A percentile compares a stretch with the other conserved stretches of the same genome.
These are phyloP conservation scores for Apophysomyces sp. DNA, from an alignment of 371 early-diverging fungal species.

Conservation along the genomic window DNA sequence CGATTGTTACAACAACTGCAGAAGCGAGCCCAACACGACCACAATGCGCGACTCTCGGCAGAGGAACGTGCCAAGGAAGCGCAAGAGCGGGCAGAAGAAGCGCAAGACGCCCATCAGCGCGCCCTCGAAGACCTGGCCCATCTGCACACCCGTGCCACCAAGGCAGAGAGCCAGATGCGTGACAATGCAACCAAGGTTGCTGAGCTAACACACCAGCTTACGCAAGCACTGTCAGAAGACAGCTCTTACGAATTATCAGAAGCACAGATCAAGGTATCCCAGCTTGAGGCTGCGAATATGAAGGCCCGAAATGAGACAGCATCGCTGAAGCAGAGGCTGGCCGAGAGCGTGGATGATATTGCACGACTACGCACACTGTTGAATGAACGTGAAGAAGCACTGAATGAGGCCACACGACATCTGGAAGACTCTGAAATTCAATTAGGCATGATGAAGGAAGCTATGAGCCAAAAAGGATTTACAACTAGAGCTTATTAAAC, in stretches of 20 bases:
- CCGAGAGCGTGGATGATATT: slow-evolving; percentile 56
- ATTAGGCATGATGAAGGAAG: slow-evolving; percentile 61
- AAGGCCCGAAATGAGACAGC: slow-evolving; percentile 59
- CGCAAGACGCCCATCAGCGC: slow-evolving; percentile 48
- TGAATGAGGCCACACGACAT: slow-evolving; percentile 47
- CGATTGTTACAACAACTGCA: slow-evolving; percentile 36
- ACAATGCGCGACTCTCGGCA: slow-evolving; percentile 33
- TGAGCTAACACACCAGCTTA: slow-evolving; percentile 25
- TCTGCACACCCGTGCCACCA: slow-evolving; percentile 38
- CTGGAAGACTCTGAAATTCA: slow-evolving; percentile 64
- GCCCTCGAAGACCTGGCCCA: slow-evolving; percentile 44
- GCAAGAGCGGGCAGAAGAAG: slow-evolving; percentile 46
- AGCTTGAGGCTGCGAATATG: slow-evolving; percentile 57
- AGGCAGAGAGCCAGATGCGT: slow-evolving; percentile 46
- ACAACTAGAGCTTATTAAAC: slow-evolving; percentile 5
- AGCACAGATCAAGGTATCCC: slow-evolving; percentile 55
- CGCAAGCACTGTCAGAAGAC: slow-evolving; percentile 16
- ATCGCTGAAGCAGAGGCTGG: slow-evolving; percentile 47
- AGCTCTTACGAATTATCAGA: slow-evolving; percentile 34
- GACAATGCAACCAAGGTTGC: slow-evolving; percentile 31
- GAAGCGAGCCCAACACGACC: slow-evolving; percentile 47
- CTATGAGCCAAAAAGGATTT: slow-evolving; percentile 55
- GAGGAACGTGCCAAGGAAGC: slow-evolving; percentile 53
- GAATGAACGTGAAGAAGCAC: slow-evolving; percentile 48
- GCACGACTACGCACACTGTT: slow-evolving; percentile 43